Conservation (phyloP, 306 rosid genomes). For the Cucurbita maxima region DNA sequence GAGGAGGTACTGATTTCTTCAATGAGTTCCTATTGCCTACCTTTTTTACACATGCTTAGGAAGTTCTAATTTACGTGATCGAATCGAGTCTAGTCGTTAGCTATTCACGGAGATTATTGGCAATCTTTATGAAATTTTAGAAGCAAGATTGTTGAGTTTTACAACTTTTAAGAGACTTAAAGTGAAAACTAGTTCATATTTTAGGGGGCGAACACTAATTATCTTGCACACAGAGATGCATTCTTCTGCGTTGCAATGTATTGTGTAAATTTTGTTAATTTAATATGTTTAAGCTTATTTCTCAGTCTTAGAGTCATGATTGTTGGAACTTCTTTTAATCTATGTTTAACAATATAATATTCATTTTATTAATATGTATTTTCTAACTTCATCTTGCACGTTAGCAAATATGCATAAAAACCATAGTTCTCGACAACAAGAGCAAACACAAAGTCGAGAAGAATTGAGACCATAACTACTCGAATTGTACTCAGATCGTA, state of each 20-base stretch:
- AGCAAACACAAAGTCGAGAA: too few species aligned
- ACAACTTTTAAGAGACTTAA: neutral
- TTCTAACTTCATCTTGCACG: neutral
- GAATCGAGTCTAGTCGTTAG: neutral
- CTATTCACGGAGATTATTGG: neutral
- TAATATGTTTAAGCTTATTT: neutral
- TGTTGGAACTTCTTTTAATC: neutral
- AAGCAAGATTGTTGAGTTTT: neutral
- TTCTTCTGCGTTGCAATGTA: neutral
- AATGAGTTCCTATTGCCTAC: neutral
- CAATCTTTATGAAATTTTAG: neutral
- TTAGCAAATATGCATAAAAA: neutral
- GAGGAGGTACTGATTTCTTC: constrained; percentile 23
- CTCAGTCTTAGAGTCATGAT: neutral
- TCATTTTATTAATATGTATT: neutral
- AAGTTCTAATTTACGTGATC: neutral
- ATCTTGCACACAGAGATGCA: neutral
- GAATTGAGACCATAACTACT: too few species aligned
- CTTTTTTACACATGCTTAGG: neutral
- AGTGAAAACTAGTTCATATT: neutral
- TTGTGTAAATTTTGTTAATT: neutral
- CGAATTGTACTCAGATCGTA: too few species aligned
- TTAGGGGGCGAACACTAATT: neutral
- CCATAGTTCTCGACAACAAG: too few species aligned
- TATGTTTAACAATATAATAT: neutral